Conservation (phyloP, 306 rosid species). For the Heteromeles arbutifolia region DNA sequence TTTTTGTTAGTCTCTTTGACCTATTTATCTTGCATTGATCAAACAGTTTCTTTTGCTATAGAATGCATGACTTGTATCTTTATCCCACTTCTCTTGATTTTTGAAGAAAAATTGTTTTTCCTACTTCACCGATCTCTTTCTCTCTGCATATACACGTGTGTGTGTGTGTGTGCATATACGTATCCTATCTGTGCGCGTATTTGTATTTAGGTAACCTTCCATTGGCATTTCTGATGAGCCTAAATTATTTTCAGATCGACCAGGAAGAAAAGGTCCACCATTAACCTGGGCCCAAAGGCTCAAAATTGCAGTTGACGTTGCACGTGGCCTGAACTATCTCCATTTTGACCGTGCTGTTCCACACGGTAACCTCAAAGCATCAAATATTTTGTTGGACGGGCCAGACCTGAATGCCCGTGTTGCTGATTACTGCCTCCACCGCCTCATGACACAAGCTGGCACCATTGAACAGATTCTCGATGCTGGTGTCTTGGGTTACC, state of each 20-base stretch:
- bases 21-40: background rate
- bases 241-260: constrained; percentile 56
- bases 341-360: constrained; percentile 99
- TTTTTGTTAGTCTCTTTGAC: constrained; percentile 2
- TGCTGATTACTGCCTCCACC: constrained; percentile 97
- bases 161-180: background rate
- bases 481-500: constrained; percentile 88
- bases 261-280: constrained; percentile 85
- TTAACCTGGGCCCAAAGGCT: constrained; percentile 88
- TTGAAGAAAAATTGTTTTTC: background rate
- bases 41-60: background rate
- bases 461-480: constrained; percentile 93
- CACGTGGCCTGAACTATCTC: constrained; percentile 99
- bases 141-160: background rate
- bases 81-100: background rate
- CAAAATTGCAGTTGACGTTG: constrained; percentile 91
- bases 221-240: constrained; percentile 14
- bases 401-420: constrained; percentile 83
- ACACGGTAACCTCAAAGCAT: constrained; percentile 90
- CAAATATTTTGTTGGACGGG: constrained; percentile 83
- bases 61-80: background rate
- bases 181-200: background rate
- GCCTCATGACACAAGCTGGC: constrained; percentile 98
- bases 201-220: constrained; percentile 3
- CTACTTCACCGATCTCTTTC: background rate